Percentiles rank a stretch among this genome's conserved stretches.
Evolutionary conservation across 2,329 filamentous ascomycete species (phyloP).

Genomic region (Cladophialophora carrionii): DNA sequence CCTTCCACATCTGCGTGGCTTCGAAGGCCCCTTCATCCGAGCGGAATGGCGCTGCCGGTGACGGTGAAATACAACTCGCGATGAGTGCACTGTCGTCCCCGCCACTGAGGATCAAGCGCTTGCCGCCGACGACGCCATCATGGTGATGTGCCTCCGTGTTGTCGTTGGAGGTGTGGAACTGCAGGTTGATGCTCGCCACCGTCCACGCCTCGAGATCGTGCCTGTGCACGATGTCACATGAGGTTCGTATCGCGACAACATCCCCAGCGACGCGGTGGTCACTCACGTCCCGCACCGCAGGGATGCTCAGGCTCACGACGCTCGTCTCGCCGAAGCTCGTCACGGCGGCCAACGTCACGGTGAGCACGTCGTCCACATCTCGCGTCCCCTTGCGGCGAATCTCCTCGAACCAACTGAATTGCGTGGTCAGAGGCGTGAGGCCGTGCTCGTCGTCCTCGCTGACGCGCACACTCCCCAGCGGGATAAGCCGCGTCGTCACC

Average conservation of each 20-base stretch:
- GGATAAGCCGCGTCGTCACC: slow-evolving; percentile 49
- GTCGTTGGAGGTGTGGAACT: slow-evolving; percentile 22
- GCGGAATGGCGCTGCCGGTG: slow-evolving; percentile 17
- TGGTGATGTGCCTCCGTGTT: not conserved
- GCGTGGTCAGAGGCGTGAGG: slow-evolving; percentile 30
- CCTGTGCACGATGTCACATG: slow-evolving; percentile 38
- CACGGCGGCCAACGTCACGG: slow-evolving; percentile 43
- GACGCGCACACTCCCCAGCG: slow-evolving; percentile 34
- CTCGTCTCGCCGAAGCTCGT: slow-evolving; percentile 42
- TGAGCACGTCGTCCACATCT: slow-evolving; percentile 25
- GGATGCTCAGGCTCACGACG: slow-evolving; percentile 37
- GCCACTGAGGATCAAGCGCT: slow-evolving; percentile 54
- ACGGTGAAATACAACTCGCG: slow-evolving; percentile 36
- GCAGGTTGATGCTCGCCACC: slow-evolving; percentile 59
- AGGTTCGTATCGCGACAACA: slow-evolving; percentile 39
- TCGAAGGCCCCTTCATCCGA: slow-evolving; percentile 18
- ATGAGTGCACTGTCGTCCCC: slow-evolving; percentile 72
- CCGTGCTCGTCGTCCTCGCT: slow-evolving; percentile 28
- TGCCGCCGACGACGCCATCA: not conserved
- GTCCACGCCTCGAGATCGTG: slow-evolving; percentile 74
- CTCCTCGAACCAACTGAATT: slow-evolving; percentile 35
- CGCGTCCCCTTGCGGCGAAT: slow-evolving; percentile 20
- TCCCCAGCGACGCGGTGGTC: slow-evolving; percentile 17
- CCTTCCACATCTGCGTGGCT: slow-evolving; percentile 43
- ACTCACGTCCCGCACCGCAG: slow-evolving; percentile 44